Base-by-base conservation (phyloP, 345 rosid genomes). In the Acer saccharum region DNA sequence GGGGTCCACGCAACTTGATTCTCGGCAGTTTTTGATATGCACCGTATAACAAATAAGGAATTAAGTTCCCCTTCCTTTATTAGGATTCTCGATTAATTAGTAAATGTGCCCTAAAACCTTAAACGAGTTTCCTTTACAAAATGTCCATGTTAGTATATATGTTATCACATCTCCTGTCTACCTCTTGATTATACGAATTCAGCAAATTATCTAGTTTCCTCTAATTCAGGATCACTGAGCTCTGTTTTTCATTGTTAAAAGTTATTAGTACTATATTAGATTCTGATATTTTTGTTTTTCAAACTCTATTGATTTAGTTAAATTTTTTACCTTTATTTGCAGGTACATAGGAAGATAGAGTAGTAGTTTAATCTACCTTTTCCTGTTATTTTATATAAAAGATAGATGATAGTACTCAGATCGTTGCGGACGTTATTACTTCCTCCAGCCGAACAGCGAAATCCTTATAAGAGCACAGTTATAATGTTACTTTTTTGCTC, bases 321-420 rank as follows among this genome's bases (percentile, higher is more conserved):
- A n/a, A 10, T 73, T 21, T 8, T 46, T 76, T 65, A 21, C 35
- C 14, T 80, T 55, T 48, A 20, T 20, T 76, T 69, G 77, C 87
- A 88, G 87, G 88, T 80, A 80, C 32, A 72, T 74, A 82, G 73
- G 72, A 80, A 63, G 76, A 77, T 73, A 69, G 70, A 35, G 73
- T 55, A 44, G 78, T 75, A 60, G 80, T 80, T 71, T 64, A 68
- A 66, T 79, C 84, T 61, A 66, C 79, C 70, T 76, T 60, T 69
- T 64, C 60, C 39, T 18, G 14, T n/a, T 74, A 74, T n/a, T 48
- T 46, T 61, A 50, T 48, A 52, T 55, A 61, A 81, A 64, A 72
- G 79, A 76, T 27, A 75, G 72, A 69, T 73, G 69, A 68, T 50
- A 72, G 79, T 64, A 61, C 58, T 60, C 78, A 12, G 79, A 72